Base-by-base conservation (phyloP, 352 stramenopile species). In the Phytophthora macrochlamydospora region DNA sequence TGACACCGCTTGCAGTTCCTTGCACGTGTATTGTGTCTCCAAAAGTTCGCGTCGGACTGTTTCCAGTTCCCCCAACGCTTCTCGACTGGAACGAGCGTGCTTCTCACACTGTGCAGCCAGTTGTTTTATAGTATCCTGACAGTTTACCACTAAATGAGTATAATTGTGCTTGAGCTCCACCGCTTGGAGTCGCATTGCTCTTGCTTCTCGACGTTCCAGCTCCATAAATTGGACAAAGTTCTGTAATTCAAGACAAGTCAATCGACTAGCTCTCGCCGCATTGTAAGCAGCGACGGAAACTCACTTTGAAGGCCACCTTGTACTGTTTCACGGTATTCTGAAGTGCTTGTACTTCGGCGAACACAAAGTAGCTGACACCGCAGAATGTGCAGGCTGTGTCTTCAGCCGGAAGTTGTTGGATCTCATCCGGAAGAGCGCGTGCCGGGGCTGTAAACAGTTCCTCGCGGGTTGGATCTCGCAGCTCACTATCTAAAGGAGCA, bases 321-420 rank as follows among this genome's bases (percentile, higher is more conserved):
- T 92, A 93, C 59, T 80, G 74, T 50, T 90, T 89, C 40, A 84
- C 79, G 2, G 72, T 90, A 12, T 67, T 67, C 64, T 93, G 82
- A n/a, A 93, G 71, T 31, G 86, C 69, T 53, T 93, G 83, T 49
- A 95, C 84, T 58, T 95, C 87, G 31, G 84, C 82, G 66, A 95
- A 93, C 7, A 94, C 82, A 56, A 95, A 95, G 52, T 93, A 95
- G 65, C 85, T 93, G 33, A 95, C 87, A 5, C 87, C 85, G 62
- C 85, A 95, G 62, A 93, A 93, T 7, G 82, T 93, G 65, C 85
- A 95, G 1, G 86, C 87, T 4, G 87, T 95, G 57, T 95, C 87
- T 45, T 90, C 85, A 0, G 61, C 58, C 29, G 69, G 29, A 59
- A 95, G 75, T 66, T 89, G 53, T 59, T 93, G 85, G 56, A 95